Percentiles rank a stretch among this genome's conserved stretches.
These are phyloP conservation scores for Eucalyptus cloeziana DNA, from an alignment of 345 rosid genomes.

Conservation along the genomic window DNA sequence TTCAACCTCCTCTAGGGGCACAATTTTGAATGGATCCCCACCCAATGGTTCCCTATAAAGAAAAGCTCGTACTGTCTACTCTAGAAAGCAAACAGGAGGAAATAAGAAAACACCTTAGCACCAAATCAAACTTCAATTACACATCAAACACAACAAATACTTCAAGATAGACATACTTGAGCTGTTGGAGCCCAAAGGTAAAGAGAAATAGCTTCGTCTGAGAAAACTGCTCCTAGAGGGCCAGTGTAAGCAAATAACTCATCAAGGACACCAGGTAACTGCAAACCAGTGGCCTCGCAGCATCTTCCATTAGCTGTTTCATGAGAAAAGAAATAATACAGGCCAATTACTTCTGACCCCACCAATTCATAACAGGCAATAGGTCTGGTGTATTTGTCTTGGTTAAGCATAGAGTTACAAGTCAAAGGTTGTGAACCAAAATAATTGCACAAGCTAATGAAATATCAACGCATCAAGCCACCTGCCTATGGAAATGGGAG, in stretches of 20 bases:
- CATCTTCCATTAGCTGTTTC: slow-evolving; percentile 47
- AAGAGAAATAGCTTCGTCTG: slow-evolving; percentile 39
- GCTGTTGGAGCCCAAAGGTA: slow-evolving; percentile 94
- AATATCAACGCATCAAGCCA: neutral
- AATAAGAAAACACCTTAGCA: neutral
- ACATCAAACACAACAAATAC: neutral
- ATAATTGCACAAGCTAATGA: neutral
- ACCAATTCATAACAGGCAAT: neutral
- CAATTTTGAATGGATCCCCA: slow-evolving; percentile 35
- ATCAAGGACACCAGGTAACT: slow-evolving; percentile 77
- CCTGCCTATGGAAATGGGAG: neutral
- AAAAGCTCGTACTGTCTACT: slow-evolving; percentile 51
- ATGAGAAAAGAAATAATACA: neutral
- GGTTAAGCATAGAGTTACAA: neutral
- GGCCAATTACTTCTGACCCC: neutral
- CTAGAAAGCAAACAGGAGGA: slow-evolving; percentile 11
- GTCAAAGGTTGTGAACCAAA: neutral
- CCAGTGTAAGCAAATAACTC: slow-evolving; percentile 79
- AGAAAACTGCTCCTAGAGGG: slow-evolving; percentile 74
- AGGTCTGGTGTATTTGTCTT: neutral
- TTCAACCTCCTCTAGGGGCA: slow-evolving; percentile 38
- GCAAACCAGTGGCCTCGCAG: slow-evolving; percentile 61
- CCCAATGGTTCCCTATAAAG: slow-evolving; percentile 38
- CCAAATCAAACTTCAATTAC: neutral
- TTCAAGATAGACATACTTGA: slow-evolving; percentile 29